Base-by-base conservation (phyloP, 306 rosid genomes). In the Dryas octopetala region DNA sequence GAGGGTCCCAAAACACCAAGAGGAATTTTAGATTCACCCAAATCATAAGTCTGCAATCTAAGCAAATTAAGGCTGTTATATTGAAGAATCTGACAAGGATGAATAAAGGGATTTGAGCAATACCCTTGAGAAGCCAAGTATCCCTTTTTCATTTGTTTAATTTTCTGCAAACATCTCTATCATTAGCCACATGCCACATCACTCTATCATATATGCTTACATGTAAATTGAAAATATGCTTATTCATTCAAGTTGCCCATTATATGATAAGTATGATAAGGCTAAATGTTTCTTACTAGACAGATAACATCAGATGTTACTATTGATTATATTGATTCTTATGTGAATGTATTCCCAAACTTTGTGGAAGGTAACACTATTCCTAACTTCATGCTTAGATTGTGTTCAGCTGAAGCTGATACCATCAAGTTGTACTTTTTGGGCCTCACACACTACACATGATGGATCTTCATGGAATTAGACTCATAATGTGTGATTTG, bases 81-180 rank as follows among this genome's bases (percentile, higher is more conserved):
- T 80, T 53, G 83, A 88, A 95, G 90, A 90, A 92, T 95, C 96
- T 92, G 85, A 84, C 89, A 77, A 81, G 84, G 83, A 83, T 89
- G 83, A 85, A 85, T 82, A 88, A 94, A 90, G 93, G 81, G 78
- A 78, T 75, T 74, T 82, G 89, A 89, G 85, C 86, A 85, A 90
- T 81, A 81, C 88, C 85, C 91, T 80, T 84, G 90, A 89, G 92
- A 92, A 89, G 97, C 93, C 87, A 88, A 83, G 93, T 80, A 90
- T 89, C 90, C 85, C 86, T 90, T 83, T 83, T 79, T 74, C 79
- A 43, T 76, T 77, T 78, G 74, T 65, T 84, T 77, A 70, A 44
- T 47, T 66, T 32, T 70, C 78, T 58, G 38, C 38, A 32, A 69
- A 78, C 83, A 74, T 82, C 86, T 78, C 89, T 85, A 80, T 89